Conservation (phyloP, 2,329 filamentous ascomycete genomes). For the Bipolaris zeicola region DNA sequence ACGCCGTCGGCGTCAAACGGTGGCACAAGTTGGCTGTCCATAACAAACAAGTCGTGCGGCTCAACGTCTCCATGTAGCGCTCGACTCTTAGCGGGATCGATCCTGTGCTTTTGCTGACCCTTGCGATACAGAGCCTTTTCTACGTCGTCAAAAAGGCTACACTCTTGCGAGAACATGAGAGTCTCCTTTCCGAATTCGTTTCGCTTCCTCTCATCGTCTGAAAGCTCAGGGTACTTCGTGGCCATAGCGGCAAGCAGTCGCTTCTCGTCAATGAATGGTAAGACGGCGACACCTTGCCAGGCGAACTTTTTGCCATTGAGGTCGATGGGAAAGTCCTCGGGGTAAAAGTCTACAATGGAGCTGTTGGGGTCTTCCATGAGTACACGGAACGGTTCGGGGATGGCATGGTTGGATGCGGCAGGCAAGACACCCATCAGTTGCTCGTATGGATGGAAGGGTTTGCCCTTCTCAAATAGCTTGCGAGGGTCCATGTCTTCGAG, state of each 20-base stretch:
- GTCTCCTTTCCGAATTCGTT: constrained; percentile 83
- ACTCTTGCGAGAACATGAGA: constrained; percentile 80
- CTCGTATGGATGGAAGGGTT: constrained; percentile 88
- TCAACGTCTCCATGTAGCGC: constrained; percentile 80
- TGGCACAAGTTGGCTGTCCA: constrained; percentile 79
- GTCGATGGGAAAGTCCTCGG: constrained; percentile 89
- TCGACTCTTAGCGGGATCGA: constrained; percentile 76
- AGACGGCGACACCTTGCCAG: constrained; percentile 92
- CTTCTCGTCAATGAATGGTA: constrained; percentile 95
- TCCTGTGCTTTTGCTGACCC: constrained; percentile 64
- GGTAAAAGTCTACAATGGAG: constrained; percentile 96
- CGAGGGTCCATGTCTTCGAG: constrained; percentile 71
- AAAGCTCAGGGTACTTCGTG: constrained; percentile 79
- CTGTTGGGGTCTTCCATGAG: constrained; percentile 89
- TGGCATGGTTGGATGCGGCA: constrained; percentile 87
- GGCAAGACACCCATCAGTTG: constrained; percentile 98
- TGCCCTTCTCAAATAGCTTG: constrained; percentile 81
- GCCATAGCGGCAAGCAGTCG: constrained; percentile 81
- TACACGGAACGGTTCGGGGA: constrained; percentile 85
- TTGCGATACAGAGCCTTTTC: constrained; percentile 90
- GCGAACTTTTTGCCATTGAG: constrained; percentile 98
- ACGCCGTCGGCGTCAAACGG: constrained; percentile 68
- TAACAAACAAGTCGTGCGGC: constrained; percentile 82
- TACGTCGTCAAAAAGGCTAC: constrained; percentile 85
- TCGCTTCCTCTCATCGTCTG: constrained; percentile 74